These are phyloP conservation scores for Monoraphidium neglectum DNA, from an alignment of 139 green algal genomes.

Conservation along the genomic window DNA sequence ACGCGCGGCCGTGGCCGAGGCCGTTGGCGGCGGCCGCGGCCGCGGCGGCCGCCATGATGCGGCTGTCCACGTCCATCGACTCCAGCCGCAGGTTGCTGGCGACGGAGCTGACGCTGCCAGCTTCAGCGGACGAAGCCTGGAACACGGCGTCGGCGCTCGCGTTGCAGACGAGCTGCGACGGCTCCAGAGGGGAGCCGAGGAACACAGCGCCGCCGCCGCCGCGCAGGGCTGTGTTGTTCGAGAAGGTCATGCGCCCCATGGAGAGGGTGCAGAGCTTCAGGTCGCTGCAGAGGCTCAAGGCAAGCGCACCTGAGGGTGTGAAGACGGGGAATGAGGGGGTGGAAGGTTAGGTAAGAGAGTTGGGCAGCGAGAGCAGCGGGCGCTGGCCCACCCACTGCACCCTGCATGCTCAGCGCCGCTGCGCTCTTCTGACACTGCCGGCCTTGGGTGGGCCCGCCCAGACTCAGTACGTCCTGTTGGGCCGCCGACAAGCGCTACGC, in stretches of 20 bases:
- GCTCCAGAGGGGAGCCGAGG: constrained; percentile 8
- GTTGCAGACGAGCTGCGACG: constrained; percentile 8
- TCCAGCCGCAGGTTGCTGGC: too few species aligned
- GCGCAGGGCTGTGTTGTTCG: constrained; percentile 28
- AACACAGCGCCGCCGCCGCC: constrained; percentile 28
- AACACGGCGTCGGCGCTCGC: not conserved
- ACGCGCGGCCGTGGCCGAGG: too few species aligned
- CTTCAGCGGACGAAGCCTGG: not conserved
- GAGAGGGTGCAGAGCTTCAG: constrained; percentile 5
- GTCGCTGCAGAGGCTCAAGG: constrained; percentile 5
- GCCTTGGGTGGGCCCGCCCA: too few species aligned
- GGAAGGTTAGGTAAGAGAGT: not conserved
- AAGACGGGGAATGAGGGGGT: too few species aligned
- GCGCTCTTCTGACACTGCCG: too few species aligned
- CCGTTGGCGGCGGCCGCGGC: too few species aligned
- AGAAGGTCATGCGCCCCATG: constrained; percentile 4
- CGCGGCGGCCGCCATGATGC: too few species aligned
- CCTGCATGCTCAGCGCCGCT: too few species aligned
- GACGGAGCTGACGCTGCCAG: not conserved
- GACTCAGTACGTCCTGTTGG: too few species aligned
- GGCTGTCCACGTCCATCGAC: too few species aligned
- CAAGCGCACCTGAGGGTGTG: constrained; percentile 2
- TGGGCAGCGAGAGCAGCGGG: not conserved
- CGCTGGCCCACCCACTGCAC: not conserved
- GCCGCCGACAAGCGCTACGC: too few species aligned